phyloP scores from a whole-genome alignment of 345 rosid genomes.

The Clausena lansium region DNA sequence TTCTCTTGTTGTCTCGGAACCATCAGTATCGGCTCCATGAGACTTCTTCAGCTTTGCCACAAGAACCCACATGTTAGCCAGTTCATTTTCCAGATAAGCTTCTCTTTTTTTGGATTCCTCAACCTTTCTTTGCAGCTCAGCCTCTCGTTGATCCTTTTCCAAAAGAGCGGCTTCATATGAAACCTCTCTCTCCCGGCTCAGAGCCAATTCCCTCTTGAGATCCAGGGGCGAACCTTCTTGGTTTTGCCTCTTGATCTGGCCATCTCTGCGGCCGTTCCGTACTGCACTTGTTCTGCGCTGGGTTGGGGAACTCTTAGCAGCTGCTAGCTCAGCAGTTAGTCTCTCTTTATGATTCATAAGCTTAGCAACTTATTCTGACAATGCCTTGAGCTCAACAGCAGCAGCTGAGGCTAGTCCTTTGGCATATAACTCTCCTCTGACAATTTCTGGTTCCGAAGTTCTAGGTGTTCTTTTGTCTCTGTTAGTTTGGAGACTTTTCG shows the following conservation, averaged over 20 bases:
- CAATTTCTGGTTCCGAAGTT: slow-evolving; percentile 70
- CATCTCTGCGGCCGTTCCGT: slow-evolving; percentile 72
- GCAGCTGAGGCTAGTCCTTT: slow-evolving; percentile 99
- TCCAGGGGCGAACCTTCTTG: slow-evolving; percentile 57
- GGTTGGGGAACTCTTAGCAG: slow-evolving; percentile 55
- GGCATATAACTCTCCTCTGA: slow-evolving; percentile 93
- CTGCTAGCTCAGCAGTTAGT: slow-evolving; percentile 64
- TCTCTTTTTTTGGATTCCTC: slow-evolving; percentile 97
- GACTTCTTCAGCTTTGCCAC: slow-evolving; percentile 87
- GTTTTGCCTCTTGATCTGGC: slow-evolving; percentile 57
- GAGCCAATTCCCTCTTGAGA: slow-evolving; percentile 76
- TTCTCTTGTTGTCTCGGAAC: slow-evolving; percentile 40
- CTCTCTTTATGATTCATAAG: slow-evolving; percentile 91
- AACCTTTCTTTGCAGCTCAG: slow-evolving; percentile 68
- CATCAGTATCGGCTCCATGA: slow-evolving; percentile 47
- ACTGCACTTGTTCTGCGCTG: slow-evolving; percentile 53
- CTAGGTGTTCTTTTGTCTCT: slow-evolving; percentile 69
- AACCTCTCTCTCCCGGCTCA: slow-evolving; percentile 76
- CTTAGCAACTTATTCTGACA: slow-evolving; percentile 94
- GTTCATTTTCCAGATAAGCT: slow-evolving; percentile 94
- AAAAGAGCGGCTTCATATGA: slow-evolving; percentile 76
- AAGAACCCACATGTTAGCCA: slow-evolving; percentile 99
- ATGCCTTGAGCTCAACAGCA: slow-evolving; percentile 99
- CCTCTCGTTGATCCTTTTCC: slow-evolving; percentile 82
- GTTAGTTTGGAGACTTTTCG: slow-evolving; percentile 52